Percentiles rank a stretch among this genome's conserved stretches.
phyloP scores from a whole-genome alignment of 805 yeast genomes.

The Limtongia smithiae region DNA sequence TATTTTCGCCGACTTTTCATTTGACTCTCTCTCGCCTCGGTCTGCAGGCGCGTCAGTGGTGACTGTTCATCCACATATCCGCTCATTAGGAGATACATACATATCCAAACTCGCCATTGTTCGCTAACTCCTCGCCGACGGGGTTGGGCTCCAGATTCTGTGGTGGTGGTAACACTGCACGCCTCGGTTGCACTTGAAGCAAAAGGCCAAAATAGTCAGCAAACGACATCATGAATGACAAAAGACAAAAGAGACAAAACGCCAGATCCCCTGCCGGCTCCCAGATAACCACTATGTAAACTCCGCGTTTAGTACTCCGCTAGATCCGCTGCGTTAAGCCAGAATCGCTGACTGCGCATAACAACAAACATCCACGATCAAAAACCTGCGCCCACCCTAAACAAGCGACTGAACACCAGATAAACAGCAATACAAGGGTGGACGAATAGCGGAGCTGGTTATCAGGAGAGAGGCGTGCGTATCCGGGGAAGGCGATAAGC shows the following conservation, averaged over 20 bases:
- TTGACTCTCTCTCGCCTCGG: constrained; percentile 13
- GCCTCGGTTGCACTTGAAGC: constrained; percentile 23
- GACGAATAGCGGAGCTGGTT: no score
- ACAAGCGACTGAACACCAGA: no score
- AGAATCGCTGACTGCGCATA: no score
- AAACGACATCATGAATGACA: constrained; percentile 7
- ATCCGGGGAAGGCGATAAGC: no score
- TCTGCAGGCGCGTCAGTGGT: constrained; percentile 3
- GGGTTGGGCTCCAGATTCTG: constrained; percentile 25
- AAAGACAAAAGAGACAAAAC: neutral
- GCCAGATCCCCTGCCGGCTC: no score
- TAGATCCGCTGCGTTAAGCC: no score
- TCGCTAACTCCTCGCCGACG: constrained; percentile 21
- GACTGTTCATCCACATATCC: neutral
- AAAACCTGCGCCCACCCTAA: no score
- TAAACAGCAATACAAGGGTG: no score
- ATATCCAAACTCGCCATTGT: constrained; percentile 26
- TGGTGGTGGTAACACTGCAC: constrained; percentile 1
- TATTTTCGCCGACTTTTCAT: constrained; percentile 19
- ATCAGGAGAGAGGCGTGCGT: no score
- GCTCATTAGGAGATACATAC: constrained; percentile 6
- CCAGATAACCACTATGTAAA: no score
- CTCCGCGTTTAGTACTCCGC: no score
- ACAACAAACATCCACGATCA: no score
- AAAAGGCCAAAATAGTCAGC: constrained; percentile 17